These are phyloP conservation scores for Aspergillus arachidicola DNA, from an alignment of 2,329 filamentous ascomycete species.

Conservation along the genomic window DNA sequence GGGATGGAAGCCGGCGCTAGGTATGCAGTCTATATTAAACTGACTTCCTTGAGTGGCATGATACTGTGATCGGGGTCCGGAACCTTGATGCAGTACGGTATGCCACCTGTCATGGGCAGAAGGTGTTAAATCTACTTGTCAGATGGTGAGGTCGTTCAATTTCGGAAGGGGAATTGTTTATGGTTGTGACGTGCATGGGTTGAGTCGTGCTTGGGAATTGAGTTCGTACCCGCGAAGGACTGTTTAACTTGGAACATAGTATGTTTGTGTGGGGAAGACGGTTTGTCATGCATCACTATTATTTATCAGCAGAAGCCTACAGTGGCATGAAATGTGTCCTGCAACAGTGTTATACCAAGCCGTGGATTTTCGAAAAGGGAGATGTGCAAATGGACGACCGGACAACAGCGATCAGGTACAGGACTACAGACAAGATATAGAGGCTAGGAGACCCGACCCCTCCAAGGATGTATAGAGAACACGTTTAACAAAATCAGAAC, in stretches of 20 bases:
- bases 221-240: no score
- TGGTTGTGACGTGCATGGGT: no score
- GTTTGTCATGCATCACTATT: no score
- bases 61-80: not conserved
- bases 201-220: no score
- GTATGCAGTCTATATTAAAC: not conserved
- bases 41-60: not conserved
- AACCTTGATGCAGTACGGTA: no score
- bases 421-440: not conserved
- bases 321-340: not conserved
- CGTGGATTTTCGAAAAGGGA: not conserved
- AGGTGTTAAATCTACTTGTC: not conserved
- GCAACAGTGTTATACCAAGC: not conserved
- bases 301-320: no score
- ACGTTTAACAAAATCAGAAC: not conserved
- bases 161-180: not conserved
- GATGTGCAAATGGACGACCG: not conserved
- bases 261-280: not conserved
- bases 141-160: not conserved
- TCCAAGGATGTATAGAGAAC: not conserved
- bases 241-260: not conserved
- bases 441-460: not conserved
- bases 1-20: not conserved
- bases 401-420: not conserved
- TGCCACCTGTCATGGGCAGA: not conserved